These are phyloP conservation scores for Fusarium marasasianum DNA, from an alignment of 2,329 filamentous ascomycete genomes.

Conservation along the genomic window DNA sequence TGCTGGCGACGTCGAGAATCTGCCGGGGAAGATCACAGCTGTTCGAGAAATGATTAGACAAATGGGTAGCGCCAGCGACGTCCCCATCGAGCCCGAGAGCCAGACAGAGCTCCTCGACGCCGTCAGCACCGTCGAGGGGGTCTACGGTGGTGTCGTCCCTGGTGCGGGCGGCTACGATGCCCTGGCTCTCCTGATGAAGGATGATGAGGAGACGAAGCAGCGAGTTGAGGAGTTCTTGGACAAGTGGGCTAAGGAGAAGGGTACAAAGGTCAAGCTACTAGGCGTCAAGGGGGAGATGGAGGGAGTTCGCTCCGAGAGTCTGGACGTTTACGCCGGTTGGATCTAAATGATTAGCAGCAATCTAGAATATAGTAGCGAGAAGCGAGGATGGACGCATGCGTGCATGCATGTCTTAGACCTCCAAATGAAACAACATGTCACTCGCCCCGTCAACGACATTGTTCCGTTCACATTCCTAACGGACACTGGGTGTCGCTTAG, in stretches of 20 bases:
- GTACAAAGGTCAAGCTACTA: constrained; percentile 73
- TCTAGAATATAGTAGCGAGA: not conserved
- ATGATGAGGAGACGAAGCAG: constrained; percentile 71
- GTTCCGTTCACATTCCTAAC: constrained; percentile 31
- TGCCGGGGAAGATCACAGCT: constrained; percentile 57
- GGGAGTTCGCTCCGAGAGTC: constrained; percentile 63
- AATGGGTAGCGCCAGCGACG: constrained; percentile 78
- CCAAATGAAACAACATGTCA: constrained; percentile 19
- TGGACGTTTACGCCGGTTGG: constrained; percentile 57
- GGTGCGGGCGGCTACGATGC: constrained; percentile 96
- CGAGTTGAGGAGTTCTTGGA: constrained; percentile 70
- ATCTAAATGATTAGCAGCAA: constrained; percentile 37
- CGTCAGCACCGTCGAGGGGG: constrained; percentile 75
- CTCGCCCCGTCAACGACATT: constrained; percentile 8
- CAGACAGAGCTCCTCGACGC: constrained; percentile 89
- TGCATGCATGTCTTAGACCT: constrained; percentile 24
- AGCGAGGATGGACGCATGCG: constrained; percentile 8
- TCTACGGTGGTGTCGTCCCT: constrained; percentile 90
- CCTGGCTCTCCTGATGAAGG: constrained; percentile 79
- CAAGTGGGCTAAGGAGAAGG: constrained; percentile 69
- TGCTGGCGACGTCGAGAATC: constrained; percentile 54
- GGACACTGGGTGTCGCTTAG: not conserved
- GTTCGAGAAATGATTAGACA: constrained; percentile 73
- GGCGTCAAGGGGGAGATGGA: constrained; percentile 78
- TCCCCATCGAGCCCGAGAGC: constrained; percentile 87